phyloP scores from a whole-genome alignment of 2,329 filamentous ascomycete species.

The Colletotrichum falcatum region DNA sequence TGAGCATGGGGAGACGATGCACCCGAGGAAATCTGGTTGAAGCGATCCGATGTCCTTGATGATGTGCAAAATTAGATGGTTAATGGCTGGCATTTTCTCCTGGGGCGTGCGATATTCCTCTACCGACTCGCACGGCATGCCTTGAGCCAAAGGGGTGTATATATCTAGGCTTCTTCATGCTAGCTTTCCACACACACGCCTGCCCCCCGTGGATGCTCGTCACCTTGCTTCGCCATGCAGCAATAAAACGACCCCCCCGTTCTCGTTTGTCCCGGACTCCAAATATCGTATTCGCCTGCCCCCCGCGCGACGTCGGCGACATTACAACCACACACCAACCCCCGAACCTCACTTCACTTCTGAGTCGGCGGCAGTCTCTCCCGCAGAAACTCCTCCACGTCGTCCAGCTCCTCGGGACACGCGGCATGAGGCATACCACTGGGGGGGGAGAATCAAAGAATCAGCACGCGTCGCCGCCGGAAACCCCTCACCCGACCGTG shows the following conservation, averaged over 20 bases:
- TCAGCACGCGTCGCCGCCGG: background rate
- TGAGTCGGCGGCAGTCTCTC: slow-evolving; percentile 57
- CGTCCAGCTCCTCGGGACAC: slow-evolving; percentile 81
- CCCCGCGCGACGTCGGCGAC: too few species aligned
- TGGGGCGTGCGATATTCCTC: background rate
- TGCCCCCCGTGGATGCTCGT: too few species aligned
- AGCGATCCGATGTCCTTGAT: too few species aligned
- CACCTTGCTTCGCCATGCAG: too few species aligned
- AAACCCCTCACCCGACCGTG: background rate
- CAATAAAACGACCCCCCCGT: too few species aligned
- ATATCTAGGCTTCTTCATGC: background rate
- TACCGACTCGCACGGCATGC: background rate
- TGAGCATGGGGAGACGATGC: background rate
- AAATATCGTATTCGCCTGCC: background rate
- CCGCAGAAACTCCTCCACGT: slow-evolving; percentile 74
- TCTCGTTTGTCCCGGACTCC: background rate
- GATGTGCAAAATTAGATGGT: background rate
- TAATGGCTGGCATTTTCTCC: background rate
- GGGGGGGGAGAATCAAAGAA: slow-evolving; percentile 6
- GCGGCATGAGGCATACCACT: slow-evolving; percentile 82
- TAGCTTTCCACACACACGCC: background rate
- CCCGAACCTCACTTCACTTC: slow-evolving; percentile 36
- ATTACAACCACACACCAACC: too few species aligned
- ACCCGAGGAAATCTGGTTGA: background rate
- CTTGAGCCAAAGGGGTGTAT: background rate